Percentiles rank a stretch among this genome's conserved stretches.
Conservation (phyloP, 176 grass and related monocot species). For the Triticum dicoccoides region DNA sequence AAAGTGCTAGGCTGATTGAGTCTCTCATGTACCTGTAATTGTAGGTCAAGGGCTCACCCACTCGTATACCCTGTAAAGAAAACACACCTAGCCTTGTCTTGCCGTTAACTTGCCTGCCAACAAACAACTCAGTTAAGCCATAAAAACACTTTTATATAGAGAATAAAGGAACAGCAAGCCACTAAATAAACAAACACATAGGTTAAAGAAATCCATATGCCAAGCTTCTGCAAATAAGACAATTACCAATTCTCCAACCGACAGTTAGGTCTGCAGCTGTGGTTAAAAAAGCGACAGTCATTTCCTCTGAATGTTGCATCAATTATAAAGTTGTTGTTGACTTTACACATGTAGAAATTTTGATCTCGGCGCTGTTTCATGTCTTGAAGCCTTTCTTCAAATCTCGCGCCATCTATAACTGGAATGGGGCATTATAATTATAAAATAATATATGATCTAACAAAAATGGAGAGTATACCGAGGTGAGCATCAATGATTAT, state of each 20-base stretch:
- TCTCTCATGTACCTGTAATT: constrained; percentile 67
- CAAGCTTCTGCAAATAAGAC: neutral
- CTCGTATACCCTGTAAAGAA: constrained; percentile 56
- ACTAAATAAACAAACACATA: neutral
- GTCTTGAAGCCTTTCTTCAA: constrained; percentile 69
- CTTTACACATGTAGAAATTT: constrained; percentile 94
- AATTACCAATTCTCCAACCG: constrained; percentile 82
- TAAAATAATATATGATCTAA: neutral
- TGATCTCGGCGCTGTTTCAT: constrained; percentile 67
- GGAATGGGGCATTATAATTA: constrained; percentile 3
- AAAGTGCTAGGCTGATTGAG: neutral
- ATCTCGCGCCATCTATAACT: constrained; percentile 82
- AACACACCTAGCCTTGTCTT: constrained; percentile 70
- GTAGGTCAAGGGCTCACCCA: constrained; percentile 64
- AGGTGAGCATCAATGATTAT: neutral
- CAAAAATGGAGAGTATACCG: neutral
- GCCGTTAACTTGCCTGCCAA: constrained; percentile 60
- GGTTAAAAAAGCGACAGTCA: constrained; percentile 87
- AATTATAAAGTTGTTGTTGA: constrained; percentile 86
- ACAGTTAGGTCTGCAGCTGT: constrained; percentile 88
- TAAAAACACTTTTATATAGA: neutral
- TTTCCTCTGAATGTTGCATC: constrained; percentile 95
- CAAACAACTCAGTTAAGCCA: neutral
- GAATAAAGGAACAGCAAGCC: neutral
- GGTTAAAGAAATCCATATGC: neutral